Evolutionary conservation across 345 rosid genomes (phyloP), one percentile per base, ranked within the genome.

Genomic region (Triadica sebifera): DNA sequence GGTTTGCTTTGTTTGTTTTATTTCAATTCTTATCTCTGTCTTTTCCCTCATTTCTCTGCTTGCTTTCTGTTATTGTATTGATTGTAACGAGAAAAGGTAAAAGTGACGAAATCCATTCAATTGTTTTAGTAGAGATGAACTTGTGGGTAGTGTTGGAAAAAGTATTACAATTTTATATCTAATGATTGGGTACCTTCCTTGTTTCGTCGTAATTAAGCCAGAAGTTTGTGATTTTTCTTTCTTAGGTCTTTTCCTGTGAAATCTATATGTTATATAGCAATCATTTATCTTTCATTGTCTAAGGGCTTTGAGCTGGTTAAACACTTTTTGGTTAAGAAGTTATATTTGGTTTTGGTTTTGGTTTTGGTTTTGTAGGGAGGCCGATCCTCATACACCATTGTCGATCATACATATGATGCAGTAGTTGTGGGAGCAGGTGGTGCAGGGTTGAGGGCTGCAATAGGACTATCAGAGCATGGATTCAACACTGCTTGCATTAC

Each of bases 341-440:
- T 12, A 2, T 11, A 19, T 8, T 62, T 52, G 47, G 10, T 70
- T 13, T 25, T 57, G 63, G 57, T 58, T 8, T 62, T 52, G 47
- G 10, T 70, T 13, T 25, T 57, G 63, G 57, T 58, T 49, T 41
- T 78, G 64, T 38, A 75, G 92, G 77, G 77, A 53, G 87, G 75
- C 62, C 63, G 77, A 53, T 80, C 87, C 37, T 85, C 90, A 8
- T 96, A 96, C 78, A 96, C 97, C 50, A 71, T 96, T 65, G 98
- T 93, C 20, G 98, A 96, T 87, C 99, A 96, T 79, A 87, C 93
- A 45, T 93, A 96, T 22, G 99, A 96, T 76, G 98, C 99, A 7
- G 88, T 96, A 1, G 98, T 96, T 13, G 96, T 93, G 3, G 98
- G 99, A 82, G 99, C 98, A 34, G 99, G 99, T 66, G 99, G 99